phyloP scores from a whole-genome alignment of 441 rosid species.

The Bocquillonia castaneifolia region DNA sequence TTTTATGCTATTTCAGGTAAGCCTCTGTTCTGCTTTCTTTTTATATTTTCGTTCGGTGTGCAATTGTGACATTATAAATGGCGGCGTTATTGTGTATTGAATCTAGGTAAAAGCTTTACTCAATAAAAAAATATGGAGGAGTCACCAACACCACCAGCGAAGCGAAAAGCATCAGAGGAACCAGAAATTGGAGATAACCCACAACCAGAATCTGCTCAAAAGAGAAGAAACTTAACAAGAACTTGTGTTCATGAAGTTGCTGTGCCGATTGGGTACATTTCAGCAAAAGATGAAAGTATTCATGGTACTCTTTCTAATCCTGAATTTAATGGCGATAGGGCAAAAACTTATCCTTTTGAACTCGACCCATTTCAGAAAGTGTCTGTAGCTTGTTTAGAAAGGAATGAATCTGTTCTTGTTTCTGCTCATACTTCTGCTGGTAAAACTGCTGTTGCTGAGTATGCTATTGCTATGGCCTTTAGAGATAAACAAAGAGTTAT shows the following conservation, averaged over 20 bases:
- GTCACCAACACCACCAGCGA: constrained; percentile 24
- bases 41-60: no score
- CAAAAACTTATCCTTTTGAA: constrained; percentile 63
- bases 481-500: constrained; percentile 91
- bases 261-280: constrained; percentile 55
- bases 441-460: constrained; percentile 95
- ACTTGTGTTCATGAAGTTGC: constrained; percentile 96
- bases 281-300: constrained; percentile 52
- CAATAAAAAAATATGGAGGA: no score
- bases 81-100: not conserved
- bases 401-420: constrained; percentile 87
- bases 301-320: constrained; percentile 78
- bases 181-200: constrained; percentile 23
- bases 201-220: constrained; percentile 41
- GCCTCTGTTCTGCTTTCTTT: no score
- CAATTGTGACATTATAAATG: no score
- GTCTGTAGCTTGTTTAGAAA: constrained; percentile 86
- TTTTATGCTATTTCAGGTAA: no score
- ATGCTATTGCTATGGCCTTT: constrained; percentile 93
- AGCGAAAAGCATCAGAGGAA: constrained; percentile 41
- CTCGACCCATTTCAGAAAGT: constrained; percentile 91
- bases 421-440: constrained; percentile 99
- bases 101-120: not conserved
- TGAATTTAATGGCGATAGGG: constrained; percentile 63
- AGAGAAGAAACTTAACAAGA: constrained; percentile 48